These are phyloP conservation scores for Globisporangium splendens DNA, from an alignment of 352 stramenopile genomes.

Conservation along the genomic window DNA sequence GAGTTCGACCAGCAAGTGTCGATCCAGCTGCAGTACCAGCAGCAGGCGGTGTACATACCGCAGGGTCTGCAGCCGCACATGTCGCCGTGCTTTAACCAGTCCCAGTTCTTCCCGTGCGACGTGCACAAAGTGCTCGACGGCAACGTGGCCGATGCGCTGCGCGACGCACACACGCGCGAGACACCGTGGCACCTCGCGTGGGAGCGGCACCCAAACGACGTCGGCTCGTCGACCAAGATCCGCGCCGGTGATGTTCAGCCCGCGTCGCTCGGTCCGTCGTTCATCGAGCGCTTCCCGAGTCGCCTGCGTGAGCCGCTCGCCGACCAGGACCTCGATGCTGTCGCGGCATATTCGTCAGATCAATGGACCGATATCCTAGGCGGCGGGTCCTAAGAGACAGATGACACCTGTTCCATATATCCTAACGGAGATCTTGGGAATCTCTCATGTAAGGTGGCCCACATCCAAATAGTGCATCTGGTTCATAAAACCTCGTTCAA, in stretches of 20 bases:
- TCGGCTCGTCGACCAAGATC: constrained; percentile 65
- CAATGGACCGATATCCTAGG: constrained; percentile 46
- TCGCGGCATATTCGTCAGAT: constrained; percentile 29
- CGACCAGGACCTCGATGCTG: constrained; percentile 20
- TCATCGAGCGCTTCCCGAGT: constrained; percentile 61
- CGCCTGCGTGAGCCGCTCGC: constrained; percentile 31
- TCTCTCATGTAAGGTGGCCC: background rate
- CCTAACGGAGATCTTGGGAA: too few species aligned
- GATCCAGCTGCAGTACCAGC: constrained; percentile 75
- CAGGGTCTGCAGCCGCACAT: constrained; percentile 73
- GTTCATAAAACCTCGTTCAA: background rate
- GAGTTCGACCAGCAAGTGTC: constrained; percentile 77
- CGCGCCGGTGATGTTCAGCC: constrained; percentile 43
- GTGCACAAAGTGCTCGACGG: constrained; percentile 70
- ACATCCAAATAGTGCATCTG: background rate
- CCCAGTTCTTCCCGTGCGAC: constrained; percentile 78
- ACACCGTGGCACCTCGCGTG: constrained; percentile 53
- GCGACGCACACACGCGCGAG: constrained; percentile 25
- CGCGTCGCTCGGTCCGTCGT: constrained; percentile 45
- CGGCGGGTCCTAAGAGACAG: constrained; percentile 36
- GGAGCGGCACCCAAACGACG: constrained; percentile 54
- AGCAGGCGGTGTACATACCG: constrained; percentile 47
- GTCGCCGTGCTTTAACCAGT: constrained; percentile 80
- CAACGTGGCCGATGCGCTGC: constrained; percentile 48
- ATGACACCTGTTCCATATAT: too few species aligned